Evolutionary conservation across 2,329 filamentous ascomycete genomes (phyloP).

Genomic region (Paecilomyces niveus): DNA sequence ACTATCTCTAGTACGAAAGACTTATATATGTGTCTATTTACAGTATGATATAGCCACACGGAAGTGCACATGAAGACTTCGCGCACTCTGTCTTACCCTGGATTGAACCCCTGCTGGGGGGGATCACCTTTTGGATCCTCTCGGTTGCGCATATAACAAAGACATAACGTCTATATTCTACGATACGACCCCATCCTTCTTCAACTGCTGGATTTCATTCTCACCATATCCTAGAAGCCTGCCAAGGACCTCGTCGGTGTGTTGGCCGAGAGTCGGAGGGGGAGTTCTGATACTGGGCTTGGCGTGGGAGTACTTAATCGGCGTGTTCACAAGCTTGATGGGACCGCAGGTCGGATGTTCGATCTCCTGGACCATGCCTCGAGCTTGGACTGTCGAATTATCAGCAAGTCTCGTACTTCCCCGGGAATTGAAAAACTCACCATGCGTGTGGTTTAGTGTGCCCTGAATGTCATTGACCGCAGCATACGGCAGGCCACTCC

Average conservation of each 20-base stretch:
- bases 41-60: background rate
- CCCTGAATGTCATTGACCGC: conserved; percentile 88
- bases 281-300: conserved; percentile 67
- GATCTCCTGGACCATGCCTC: conserved; percentile 84
- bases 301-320: conserved; percentile 86
- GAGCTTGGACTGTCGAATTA: conserved; percentile 50
- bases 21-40: background rate
- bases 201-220: conserved; percentile 56
- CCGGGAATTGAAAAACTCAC: conserved; percentile 35
- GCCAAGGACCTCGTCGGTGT: conserved; percentile 69
- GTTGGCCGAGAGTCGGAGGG: conserved; percentile 79
- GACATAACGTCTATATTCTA: conserved; percentile 20
- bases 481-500: conserved; percentile 88
- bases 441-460: conserved; percentile 78
- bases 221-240: conserved; percentile 56
- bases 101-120: background rate
- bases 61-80: background rate
- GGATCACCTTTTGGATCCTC: background rate
- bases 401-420: background rate
- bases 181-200: conserved; percentile 59
- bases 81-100: background rate
- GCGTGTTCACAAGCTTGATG: conserved; percentile 86
- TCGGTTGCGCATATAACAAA: background rate
- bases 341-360: conserved; percentile 76
- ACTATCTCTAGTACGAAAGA: background rate